Percentiles rank a stretch among this genome's conserved stretches.
phyloP scores from a whole-genome alignment of 2,329 filamentous ascomycete genomes.

The Ophiostoma tasmaniense region DNA sequence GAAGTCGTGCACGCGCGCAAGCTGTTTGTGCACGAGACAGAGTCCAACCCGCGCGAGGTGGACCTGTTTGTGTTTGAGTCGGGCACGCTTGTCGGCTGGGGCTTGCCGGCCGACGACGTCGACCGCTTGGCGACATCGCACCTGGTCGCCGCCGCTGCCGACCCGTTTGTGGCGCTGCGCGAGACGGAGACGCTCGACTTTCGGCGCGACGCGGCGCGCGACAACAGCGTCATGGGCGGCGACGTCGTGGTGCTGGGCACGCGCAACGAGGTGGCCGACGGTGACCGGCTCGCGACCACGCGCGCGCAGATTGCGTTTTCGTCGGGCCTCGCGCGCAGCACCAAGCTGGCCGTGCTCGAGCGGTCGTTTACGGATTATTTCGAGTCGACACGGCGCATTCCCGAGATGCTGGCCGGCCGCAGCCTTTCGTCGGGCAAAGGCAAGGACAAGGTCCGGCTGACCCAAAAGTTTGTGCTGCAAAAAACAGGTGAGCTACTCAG shows the following conservation, averaged over 20 bases:
- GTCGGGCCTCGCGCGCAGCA: constrained; percentile 82
- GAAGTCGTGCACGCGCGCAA: constrained; percentile 55
- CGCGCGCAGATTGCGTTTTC: constrained; percentile 95
- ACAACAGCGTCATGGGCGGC: constrained; percentile 73
- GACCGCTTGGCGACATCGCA: constrained; percentile 60
- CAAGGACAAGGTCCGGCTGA: constrained; percentile 33
- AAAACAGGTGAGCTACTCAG: constrained; percentile 90
- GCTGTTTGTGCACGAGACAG: constrained; percentile 31
- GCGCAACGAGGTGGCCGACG: constrained; percentile 42
- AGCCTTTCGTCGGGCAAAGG: constrained; percentile 8
- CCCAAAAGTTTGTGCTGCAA: constrained; percentile 72
- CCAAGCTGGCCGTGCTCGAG: constrained; percentile 88
- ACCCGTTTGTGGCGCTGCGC: constrained; percentile 59
- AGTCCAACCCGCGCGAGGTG: constrained; percentile 46
- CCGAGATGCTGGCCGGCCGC: constrained; percentile 60
- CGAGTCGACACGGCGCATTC: constrained; percentile 74
- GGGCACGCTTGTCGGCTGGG: constrained; percentile 89
- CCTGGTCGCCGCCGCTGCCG: constrained; percentile 66
- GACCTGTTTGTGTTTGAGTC: constrained; percentile 96
- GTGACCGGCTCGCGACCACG: constrained; percentile 49
- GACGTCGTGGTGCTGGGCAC: constrained; percentile 88
- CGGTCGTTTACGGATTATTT: constrained; percentile 76
- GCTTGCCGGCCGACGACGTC: constrained; percentile 67
- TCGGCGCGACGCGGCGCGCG: constrained; percentile 61
- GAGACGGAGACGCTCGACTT: constrained; percentile 91